phyloP scores from a whole-genome alignment of 2,329 filamentous ascomycete species.

The Tolypocladium album region DNA sequence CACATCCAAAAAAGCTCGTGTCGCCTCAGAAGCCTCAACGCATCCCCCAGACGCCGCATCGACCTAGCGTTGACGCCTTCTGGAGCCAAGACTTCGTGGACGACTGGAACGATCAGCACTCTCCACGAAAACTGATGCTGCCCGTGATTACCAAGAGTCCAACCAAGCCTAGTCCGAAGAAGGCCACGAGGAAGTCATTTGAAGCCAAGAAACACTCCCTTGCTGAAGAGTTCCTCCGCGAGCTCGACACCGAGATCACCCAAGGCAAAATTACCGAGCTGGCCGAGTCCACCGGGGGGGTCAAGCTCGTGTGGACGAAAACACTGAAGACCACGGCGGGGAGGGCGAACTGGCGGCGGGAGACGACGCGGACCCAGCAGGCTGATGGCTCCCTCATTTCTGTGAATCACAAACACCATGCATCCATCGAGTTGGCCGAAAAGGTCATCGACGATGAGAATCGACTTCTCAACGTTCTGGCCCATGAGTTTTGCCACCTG shows the following conservation, averaged over 20 bases:
- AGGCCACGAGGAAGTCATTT: constrained; percentile 46
- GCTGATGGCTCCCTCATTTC: constrained; percentile 13
- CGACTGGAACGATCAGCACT: constrained; percentile 54
- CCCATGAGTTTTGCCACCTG: constrained; percentile 93
- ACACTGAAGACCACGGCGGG: constrained; percentile 74
- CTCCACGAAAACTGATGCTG: constrained; percentile 32
- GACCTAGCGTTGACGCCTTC: constrained; percentile 43
- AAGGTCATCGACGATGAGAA: constrained; percentile 75
- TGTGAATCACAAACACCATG: constrained; percentile 43
- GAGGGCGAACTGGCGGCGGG: constrained; percentile 60
- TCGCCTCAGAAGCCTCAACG: constrained; percentile 19
- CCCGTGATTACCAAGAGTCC: constrained; percentile 10
- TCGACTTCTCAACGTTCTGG: constrained; percentile 79
- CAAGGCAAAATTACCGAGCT: constrained; percentile 46
- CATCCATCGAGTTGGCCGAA: constrained; percentile 76
- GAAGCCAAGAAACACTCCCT: constrained; percentile 49
- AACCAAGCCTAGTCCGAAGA: constrained; percentile 17
- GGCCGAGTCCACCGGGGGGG: constrained; percentile 54
- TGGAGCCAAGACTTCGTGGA: constrained; percentile 50
- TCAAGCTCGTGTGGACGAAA: constrained; percentile 63
- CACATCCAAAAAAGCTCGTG: constrained; percentile 10
- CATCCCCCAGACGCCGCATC: constrained; percentile 44
- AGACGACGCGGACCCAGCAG: constrained; percentile 32
- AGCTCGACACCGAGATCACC: constrained; percentile 59
- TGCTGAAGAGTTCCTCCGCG: constrained; percentile 51